Conservation (phyloP, 225 moss, liverwort and hornwort genomes). For the Antitrichia curtipendula region DNA sequence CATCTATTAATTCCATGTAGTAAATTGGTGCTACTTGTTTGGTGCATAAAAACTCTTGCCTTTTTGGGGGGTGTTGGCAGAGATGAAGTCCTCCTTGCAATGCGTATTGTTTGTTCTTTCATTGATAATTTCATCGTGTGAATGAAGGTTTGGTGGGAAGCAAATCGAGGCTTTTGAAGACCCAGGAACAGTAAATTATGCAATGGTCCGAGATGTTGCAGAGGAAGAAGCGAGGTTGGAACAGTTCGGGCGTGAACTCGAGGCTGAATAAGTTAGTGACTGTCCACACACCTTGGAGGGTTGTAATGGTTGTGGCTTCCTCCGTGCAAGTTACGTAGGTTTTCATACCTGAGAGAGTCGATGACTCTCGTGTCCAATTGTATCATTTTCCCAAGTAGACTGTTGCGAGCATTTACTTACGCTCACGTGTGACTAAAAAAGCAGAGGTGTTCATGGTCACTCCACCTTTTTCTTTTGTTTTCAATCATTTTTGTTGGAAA, state of each 20-base stretch:
- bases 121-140: background rate
- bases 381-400: constrained; percentile 1
- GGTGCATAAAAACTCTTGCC: background rate
- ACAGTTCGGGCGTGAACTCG: constrained; percentile 83
- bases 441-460: background rate
- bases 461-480: background rate
- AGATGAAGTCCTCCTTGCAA: background rate
- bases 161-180: constrained; percentile 93
- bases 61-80: background rate
- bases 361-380: background rate
- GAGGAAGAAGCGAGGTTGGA: constrained; percentile 92
- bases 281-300: background rate
- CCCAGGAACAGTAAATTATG: constrained; percentile 80
- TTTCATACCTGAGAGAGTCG: background rate
- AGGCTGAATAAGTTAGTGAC: constrained; percentile 29
- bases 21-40: background rate
- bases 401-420: background rate
- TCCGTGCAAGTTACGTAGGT: background rate
- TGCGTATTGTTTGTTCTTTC: background rate
- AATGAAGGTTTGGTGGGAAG: constrained; percentile 86
- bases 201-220: constrained; percentile 62
- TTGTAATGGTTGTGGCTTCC: background rate
- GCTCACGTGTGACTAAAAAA: background rate
- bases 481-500: constrained; percentile 1
- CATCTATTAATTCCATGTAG: background rate